Conservation (phyloP, 108 stramenopile genomes). For the Schizochytrium sp. region DNA sequence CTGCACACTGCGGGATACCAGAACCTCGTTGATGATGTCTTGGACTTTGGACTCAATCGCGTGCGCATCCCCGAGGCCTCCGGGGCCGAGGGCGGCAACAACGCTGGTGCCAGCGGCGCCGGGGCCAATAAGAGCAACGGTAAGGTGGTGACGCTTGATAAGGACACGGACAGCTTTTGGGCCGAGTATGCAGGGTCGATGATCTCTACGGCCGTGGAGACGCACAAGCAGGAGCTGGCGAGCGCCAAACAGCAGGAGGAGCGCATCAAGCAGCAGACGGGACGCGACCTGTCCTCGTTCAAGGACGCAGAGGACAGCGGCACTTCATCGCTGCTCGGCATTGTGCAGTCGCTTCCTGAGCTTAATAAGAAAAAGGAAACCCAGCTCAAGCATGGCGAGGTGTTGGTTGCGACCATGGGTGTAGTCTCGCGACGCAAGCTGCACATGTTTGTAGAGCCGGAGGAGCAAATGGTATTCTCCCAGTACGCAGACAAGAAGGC, state of each 20-base stretch:
- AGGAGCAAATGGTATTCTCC: slow-evolving; percentile 64
- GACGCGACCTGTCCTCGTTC: slow-evolving; percentile 24
- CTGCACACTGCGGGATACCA: slow-evolving; percentile 90
- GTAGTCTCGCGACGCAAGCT: slow-evolving; percentile 88
- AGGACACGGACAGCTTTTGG: slow-evolving; percentile 76
- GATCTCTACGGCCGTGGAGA: slow-evolving; percentile 93
- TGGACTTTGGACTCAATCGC: slow-evolving; percentile 74
- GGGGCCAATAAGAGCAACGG: neutral
- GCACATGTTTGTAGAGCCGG: slow-evolving; percentile 87
- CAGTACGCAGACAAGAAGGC: slow-evolving; percentile 58
- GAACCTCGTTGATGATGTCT: slow-evolving; percentile 86
- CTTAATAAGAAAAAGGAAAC: slow-evolving; percentile 86
- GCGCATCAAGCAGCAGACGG: slow-evolving; percentile 38
- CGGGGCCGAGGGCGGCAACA: slow-evolving; percentile 1
- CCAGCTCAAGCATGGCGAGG: slow-evolving; percentile 86
- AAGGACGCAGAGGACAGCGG: slow-evolving; percentile 71
- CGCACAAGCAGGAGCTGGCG: slow-evolving; percentile 81
- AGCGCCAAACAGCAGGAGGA: slow-evolving; percentile 68
- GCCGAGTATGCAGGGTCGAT: slow-evolving; percentile 50
- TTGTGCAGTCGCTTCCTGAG: slow-evolving; percentile 85
- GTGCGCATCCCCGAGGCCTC: slow-evolving; percentile 66
- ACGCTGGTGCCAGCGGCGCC: slow-evolving; percentile 39
- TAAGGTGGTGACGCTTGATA: slow-evolving; percentile 86
- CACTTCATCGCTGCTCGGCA: slow-evolving; percentile 30
- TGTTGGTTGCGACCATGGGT: slow-evolving; percentile 93